Evolutionary conservation across 257 asterid species (phyloP).

Genomic region (Thymus quinquecostatus): DNA sequence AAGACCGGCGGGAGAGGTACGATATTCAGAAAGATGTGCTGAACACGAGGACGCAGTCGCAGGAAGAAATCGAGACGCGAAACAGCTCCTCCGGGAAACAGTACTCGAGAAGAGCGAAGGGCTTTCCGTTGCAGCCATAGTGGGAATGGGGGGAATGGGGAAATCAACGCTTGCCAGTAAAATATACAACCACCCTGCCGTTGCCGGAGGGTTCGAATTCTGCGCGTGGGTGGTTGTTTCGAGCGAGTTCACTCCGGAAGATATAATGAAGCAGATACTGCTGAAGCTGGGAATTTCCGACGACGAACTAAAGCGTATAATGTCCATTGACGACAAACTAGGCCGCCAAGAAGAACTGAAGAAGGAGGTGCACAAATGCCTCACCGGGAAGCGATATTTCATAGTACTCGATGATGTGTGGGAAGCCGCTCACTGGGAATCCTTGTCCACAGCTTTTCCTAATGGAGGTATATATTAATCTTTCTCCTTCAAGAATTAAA

Average conservation of each 20-base stretch:
- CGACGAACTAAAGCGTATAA: not conserved
- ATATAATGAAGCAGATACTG: constrained; percentile 25
- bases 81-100: not conserved
- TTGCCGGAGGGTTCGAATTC: not conserved
- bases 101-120: constrained; percentile 12
- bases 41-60: not conserved
- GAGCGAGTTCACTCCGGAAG: constrained; percentile 11
- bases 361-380: not conserved
- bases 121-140: constrained; percentile 13
- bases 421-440: constrained; percentile 24
- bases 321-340: not conserved
- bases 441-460: constrained; percentile 26
- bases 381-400: constrained; percentile 16
- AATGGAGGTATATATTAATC: not conserved
- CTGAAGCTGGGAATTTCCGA: not conserved
- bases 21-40: too few relatives aligned
- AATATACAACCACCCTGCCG: constrained; percentile 18
- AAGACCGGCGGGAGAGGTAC: not conserved
- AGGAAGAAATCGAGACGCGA: not conserved
- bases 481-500: too few relatives aligned
- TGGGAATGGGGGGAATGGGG: constrained; percentile 30
- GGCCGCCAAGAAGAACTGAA: not conserved
- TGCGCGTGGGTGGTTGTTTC: constrained; percentile 39
- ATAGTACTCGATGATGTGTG: constrained; percentile 31
- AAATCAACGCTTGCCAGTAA: constrained; percentile 33